Conservation (phyloP, 2,329 filamentous ascomycete genomes). For the Phoma sp. region DNA sequence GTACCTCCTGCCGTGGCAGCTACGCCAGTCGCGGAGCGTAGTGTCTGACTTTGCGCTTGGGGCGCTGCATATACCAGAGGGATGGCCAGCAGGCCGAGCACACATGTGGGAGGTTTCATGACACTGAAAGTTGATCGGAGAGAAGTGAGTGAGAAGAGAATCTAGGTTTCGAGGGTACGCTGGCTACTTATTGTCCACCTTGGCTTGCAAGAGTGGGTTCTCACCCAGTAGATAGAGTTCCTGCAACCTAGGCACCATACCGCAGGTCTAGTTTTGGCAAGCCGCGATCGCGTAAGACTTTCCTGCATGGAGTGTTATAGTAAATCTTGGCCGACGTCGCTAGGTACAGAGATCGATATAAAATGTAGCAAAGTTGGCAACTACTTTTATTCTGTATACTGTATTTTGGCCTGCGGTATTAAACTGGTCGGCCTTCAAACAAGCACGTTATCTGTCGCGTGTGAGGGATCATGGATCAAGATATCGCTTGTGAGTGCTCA, state of each 20-base stretch:
- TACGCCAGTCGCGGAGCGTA: background rate
- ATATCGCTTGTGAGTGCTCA: background rate
- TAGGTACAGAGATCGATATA: background rate
- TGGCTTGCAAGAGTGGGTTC: background rate
- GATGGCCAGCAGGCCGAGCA: background rate
- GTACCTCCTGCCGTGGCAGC: background rate
- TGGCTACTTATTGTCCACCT: background rate
- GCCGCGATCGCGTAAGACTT: background rate
- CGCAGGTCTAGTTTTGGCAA: background rate
- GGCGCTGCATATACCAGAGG: slow-evolving; percentile 5
- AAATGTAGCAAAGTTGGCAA: too few species aligned
- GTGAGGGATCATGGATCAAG: background rate
- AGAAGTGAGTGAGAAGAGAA: background rate
- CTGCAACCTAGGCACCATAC: background rate
- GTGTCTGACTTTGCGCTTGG: slow-evolving; percentile 1
- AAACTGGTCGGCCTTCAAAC: too few species aligned
- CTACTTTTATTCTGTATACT: background rate
- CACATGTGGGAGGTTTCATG: background rate
- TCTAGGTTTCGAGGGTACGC: too few species aligned
- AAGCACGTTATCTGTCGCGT: too few species aligned
- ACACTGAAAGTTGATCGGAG: background rate
- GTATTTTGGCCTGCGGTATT: too few species aligned
- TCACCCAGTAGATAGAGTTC: background rate
- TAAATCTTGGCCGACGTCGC: slow-evolving; percentile 4
- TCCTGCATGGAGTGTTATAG: slow-evolving; percentile 1